These are phyloP conservation scores for Pseudozyma flocculosa DNA, from an alignment of 1,284 basidiomycete genomes.

Conservation along the genomic window DNA sequence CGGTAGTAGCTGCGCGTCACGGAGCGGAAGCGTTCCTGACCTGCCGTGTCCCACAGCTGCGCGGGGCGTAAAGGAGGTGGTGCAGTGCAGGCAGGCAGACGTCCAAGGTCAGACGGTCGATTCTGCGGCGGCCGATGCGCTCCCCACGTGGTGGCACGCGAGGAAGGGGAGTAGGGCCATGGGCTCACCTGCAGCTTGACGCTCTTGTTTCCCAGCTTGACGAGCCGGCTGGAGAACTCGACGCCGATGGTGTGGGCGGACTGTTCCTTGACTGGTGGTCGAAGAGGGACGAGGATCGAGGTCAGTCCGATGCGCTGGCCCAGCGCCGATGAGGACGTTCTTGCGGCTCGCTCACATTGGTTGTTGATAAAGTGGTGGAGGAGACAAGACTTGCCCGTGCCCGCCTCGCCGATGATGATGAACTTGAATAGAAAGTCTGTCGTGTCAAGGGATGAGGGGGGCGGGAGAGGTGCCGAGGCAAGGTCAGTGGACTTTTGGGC, in stretches of 20 bases:
- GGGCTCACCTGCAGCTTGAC: slow-evolving; percentile 83
- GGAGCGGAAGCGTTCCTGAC: slow-evolving; percentile 65
- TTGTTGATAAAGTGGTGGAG: slow-evolving; percentile 95
- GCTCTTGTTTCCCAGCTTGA: slow-evolving; percentile 84
- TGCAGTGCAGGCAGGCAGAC: no score
- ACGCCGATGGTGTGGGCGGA: slow-evolving; percentile 97
- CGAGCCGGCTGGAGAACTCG: slow-evolving; percentile 85
- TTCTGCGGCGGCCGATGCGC: no score
- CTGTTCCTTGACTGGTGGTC: slow-evolving; percentile 79
- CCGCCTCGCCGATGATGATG: slow-evolving; percentile 94
- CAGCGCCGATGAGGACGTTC: no score
- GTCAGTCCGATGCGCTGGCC: no score
- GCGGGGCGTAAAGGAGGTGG: no score
- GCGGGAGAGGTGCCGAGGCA: no score
- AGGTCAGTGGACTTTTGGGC: no score
- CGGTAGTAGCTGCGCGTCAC: slow-evolving; percentile 96
- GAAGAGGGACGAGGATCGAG: no score
- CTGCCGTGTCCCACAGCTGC: slow-evolving; percentile 51
- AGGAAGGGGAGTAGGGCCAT: no score
- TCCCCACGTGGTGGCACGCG: no score
- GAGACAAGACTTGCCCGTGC: slow-evolving; percentile 92
- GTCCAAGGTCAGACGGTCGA: no score
- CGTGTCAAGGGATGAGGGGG: not conserved
- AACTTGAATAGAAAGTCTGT: slow-evolving; percentile 92
- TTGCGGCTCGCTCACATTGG: slow-evolving; percentile 78